Evolutionary conservation across 495 filamentous ascomycete genomes (phyloP).

Genomic region (Hamigera avellanea): DNA sequence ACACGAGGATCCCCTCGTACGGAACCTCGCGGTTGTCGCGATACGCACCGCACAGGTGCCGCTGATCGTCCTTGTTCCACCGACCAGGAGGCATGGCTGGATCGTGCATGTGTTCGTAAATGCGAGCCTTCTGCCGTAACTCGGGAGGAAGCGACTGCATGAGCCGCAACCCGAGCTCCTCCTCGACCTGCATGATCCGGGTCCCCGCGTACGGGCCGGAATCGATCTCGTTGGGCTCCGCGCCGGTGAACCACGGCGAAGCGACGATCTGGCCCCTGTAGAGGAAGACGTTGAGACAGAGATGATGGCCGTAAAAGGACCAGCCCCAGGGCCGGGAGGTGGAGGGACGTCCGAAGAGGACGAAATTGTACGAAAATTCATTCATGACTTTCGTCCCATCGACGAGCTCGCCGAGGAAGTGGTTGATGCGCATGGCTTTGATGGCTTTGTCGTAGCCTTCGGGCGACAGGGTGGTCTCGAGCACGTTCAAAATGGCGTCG

Average conservation of each 20-base stretch:
- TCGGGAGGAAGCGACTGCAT: constrained; percentile 50
- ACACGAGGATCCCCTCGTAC: constrained; percentile 55
- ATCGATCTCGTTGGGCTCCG: constrained; percentile 67
- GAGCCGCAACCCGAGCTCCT: constrained; percentile 45
- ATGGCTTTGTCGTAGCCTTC: constrained; percentile 62
- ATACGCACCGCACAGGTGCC: constrained; percentile 63
- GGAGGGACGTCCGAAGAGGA: constrained; percentile 46
- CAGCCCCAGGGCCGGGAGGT: constrained; percentile 51
- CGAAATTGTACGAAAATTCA: constrained; percentile 65
- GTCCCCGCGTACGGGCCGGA: constrained; percentile 47
- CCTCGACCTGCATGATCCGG: constrained; percentile 53
- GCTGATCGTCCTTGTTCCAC: constrained; percentile 66
- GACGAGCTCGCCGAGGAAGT: constrained; percentile 62
- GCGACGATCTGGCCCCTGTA: constrained; percentile 48
- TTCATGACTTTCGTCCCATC: constrained; percentile 51
- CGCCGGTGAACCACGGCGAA: constrained; percentile 63
- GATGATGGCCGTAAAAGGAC: constrained; percentile 66
- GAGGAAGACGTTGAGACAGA: constrained; percentile 58
- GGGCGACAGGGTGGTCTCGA: constrained; percentile 43
- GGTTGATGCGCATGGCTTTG: constrained; percentile 63
- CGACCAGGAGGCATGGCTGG: constrained; percentile 52
- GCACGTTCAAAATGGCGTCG: constrained; percentile 38
- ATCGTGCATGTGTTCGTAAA: constrained; percentile 45
- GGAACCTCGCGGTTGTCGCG: constrained; percentile 66
- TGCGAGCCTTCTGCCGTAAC: constrained; percentile 38